Conservation (phyloP, 768 basidiomycete genomes). For the Russula dissimulans region DNA sequence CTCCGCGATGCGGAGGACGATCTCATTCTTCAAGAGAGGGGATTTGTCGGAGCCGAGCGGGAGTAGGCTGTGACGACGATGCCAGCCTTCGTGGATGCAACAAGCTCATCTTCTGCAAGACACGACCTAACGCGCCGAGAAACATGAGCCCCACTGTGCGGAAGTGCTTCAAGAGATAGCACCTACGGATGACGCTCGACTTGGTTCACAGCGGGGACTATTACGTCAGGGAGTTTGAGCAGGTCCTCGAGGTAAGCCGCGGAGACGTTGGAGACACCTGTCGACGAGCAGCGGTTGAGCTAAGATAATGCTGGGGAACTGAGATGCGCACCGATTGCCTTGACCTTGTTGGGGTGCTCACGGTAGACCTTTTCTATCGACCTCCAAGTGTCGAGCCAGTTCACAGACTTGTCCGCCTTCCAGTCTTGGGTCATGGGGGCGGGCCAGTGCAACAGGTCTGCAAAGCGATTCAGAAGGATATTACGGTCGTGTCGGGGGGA, state of each 20-base stretch:
- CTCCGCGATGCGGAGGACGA: constrained; percentile 52
- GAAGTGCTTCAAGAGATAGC: neutral
- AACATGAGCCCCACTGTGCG: neutral
- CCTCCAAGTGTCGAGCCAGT: constrained; percentile 76
- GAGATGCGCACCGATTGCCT: constrained; percentile 51
- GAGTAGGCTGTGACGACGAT: constrained; percentile 74
- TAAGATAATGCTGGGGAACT: neutral
- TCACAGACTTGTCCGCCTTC: constrained; percentile 42
- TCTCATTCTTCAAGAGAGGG: constrained; percentile 51
- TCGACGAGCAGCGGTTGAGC: constrained; percentile 6
- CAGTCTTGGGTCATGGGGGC: constrained; percentile 55
- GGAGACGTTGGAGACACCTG: constrained; percentile 65
- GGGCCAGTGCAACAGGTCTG: constrained; percentile 80
- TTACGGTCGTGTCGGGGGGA: neutral
- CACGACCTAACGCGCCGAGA: constrained; percentile 36
- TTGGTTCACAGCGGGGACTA: constrained; percentile 69
- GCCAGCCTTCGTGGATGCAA: constrained; percentile 50
- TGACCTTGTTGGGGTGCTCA: constrained; percentile 60
- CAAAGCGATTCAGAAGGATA: neutral
- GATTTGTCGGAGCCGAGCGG: constrained; percentile 67
- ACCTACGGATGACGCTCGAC: constrained; percentile 65
- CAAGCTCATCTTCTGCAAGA: constrained; percentile 56
- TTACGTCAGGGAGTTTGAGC: constrained; percentile 40
- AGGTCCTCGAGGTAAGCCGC: constrained; percentile 54
- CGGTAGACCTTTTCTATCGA: constrained; percentile 61